These are phyloP conservation scores for Fraxinus americana DNA, from an alignment of 257 asterid species.

Conservation along the genomic window DNA sequence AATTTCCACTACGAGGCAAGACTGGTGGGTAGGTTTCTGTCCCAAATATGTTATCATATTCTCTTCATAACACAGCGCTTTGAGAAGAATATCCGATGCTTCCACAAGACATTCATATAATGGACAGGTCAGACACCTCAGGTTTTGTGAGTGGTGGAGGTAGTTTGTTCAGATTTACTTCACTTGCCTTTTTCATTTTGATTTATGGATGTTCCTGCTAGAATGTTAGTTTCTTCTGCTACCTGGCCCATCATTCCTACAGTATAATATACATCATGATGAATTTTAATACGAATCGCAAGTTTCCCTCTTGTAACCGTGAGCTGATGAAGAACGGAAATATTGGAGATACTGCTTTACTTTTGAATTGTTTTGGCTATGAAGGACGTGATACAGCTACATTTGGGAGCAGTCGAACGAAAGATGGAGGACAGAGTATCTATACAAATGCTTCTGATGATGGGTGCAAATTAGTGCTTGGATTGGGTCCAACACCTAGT, in stretches of 20 bases:
- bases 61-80: constrained; percentile 12
- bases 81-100: constrained; percentile 6
- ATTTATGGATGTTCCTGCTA: constrained; percentile 33
- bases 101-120: constrained; percentile 33
- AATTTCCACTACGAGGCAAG: background rate
- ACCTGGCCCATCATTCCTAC: constrained; percentile 8
- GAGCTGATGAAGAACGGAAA: constrained; percentile 37
- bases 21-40: constrained; percentile 14
- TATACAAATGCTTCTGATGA: constrained; percentile 57
- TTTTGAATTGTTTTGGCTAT: constrained; percentile 73
- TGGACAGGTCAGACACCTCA: constrained; percentile 86
- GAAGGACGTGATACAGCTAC: constrained; percentile 44
- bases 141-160: constrained; percentile 90
- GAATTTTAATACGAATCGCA: constrained; percentile 37
- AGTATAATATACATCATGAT: constrained; percentile 25
- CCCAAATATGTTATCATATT: constrained; percentile 26
- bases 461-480: constrained; percentile 86
- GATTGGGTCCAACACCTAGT: constrained; percentile 85
- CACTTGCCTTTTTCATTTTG: constrained; percentile 38
- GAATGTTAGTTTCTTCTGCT: constrained; percentile 28
- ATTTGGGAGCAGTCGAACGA: constrained; percentile 39
- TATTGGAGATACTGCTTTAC: constrained; percentile 66
- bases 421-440: constrained; percentile 30
- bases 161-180: constrained; percentile 38
- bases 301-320: constrained; percentile 44